A percentile compares a stretch with the other conserved stretches of the same genome.
Conservation (phyloP, 75 land plant genomes). For the Cryptomeria japonica region DNA sequence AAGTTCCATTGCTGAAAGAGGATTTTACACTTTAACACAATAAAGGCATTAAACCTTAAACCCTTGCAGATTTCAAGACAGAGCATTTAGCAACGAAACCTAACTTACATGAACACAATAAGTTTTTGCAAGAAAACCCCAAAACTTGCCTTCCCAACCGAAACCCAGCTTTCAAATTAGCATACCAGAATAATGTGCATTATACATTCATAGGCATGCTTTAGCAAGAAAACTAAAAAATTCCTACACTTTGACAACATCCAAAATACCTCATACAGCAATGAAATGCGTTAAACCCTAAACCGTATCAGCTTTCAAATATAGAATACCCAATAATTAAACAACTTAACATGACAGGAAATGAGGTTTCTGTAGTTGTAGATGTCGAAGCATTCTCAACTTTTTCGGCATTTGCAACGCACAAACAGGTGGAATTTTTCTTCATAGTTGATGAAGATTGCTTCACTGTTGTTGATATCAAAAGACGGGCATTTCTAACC, state of each 20-base stretch:
- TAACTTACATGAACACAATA: too few species aligned
- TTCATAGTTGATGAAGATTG: background rate
- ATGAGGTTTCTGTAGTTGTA: background rate
- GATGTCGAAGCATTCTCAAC: background rate
- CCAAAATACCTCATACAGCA: background rate
- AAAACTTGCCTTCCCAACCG: too few species aligned
- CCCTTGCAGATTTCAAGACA: too few species aligned
- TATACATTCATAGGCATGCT: background rate
- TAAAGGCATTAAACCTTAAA: too few species aligned
- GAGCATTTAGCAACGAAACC: too few species aligned
- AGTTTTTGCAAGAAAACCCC: too few species aligned
- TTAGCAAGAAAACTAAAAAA: background rate
- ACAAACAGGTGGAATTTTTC: background rate
- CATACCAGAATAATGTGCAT: too few species aligned
- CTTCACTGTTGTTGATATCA: background rate
- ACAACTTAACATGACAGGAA: background rate
- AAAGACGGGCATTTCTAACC: background rate
- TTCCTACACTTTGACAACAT: background rate
- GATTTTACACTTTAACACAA: too few species aligned
- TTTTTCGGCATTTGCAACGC: background rate
- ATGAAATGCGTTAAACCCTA: background rate
- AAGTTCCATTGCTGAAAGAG: too few species aligned
- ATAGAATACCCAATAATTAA: background rate
- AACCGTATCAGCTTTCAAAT: background rate
- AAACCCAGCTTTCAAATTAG: too few species aligned